Evolutionary conservation across 1,139 yeast genomes (phyloP), one percentile per base, ranked within the genome.

Genomic region (Kodamaea ohmeri): DNA sequence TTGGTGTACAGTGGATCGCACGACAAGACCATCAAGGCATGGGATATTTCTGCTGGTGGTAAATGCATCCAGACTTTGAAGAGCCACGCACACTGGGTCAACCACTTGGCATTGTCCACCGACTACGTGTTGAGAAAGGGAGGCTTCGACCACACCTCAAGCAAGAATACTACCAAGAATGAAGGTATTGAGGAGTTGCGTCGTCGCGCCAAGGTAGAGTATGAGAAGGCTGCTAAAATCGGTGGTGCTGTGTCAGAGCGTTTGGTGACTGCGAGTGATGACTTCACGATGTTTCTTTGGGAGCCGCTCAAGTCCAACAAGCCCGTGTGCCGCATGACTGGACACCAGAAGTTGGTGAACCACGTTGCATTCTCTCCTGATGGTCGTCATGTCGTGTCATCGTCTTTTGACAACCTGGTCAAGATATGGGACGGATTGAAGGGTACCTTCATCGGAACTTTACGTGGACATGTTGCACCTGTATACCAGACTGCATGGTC

Each of bases 401-500:
- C 96, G 4, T 88, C 97, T 1, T 92, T 92, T 58, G 99, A 92
- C 60, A 92, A 92, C 60, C 86, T 96, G 2, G 80, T 94, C 49
- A 92, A 92, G 62, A 66, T 92, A 37, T 92, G 98, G 98, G 97
- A 90, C 58, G 98, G 97, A 21, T 67, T 87, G 47, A 84, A 86
- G 44, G 98, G 98, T 27, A 85, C 85, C 39, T 92, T 90, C 50
- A 64, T 92, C 30, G 80, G 95, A 5, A 89, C 97, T 0, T 79
- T 94, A 53, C 73, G 98, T 48, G 98, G 98, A 3, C 98, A 92
- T 58, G 99, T 92, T 43, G 97, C 97, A 0, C 89, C 97, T 3
- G 98, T 92, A 0, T 92, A 92, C 58, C 97, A 90, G 63, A 89
- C 96, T n/a, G 89, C 97, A 0, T 92, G 99, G 99, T 88, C 97